phyloP scores from a whole-genome alignment of 2,329 filamentous ascomycete species.

The Celoporthe dispersa region DNA sequence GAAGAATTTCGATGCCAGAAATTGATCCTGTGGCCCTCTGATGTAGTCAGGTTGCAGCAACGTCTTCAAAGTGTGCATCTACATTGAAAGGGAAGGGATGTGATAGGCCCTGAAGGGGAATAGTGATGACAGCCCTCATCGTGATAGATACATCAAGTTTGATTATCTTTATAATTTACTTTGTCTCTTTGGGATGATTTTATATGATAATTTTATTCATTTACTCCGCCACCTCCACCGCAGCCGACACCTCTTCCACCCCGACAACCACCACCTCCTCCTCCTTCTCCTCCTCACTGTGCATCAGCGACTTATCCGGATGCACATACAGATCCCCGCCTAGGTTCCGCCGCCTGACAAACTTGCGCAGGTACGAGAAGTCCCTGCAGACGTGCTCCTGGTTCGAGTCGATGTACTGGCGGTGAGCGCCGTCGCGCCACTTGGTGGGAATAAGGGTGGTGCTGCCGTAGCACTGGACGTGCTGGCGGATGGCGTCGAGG shows the following conservation, averaged over 20 bases:
- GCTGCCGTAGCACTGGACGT: conserved; percentile 33
- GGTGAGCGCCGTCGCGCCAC: conserved; percentile 29
- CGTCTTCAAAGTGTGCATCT: too few species aligned
- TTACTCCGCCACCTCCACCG: neutral
- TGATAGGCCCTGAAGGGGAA: too few species aligned
- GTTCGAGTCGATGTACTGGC: conserved; percentile 34
- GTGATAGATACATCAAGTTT: neutral
- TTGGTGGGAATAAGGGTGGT: conserved; percentile 32
- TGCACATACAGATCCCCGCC: conserved; percentile 23
- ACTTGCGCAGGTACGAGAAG: conserved; percentile 27
- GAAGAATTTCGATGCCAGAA: too few species aligned
- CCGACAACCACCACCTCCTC: neutral
- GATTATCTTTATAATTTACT: neutral
- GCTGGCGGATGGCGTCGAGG: conserved; percentile 33
- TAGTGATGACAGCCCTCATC: too few species aligned
- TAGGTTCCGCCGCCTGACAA: conserved; percentile 16
- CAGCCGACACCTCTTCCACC: neutral
- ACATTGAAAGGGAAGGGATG: too few species aligned
- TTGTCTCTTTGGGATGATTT: neutral
- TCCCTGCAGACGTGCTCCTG: conserved; percentile 33
- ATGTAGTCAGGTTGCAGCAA: too few species aligned
- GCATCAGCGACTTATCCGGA: conserved; percentile 21
- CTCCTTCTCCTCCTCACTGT: neutral
- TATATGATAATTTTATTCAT: neutral
- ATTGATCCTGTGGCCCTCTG: too few species aligned